Evolutionary conservation across 352 stramenopile genomes (phyloP), one percentile per base, ranked within the genome.

Genomic region (Globisporangium parvum): DNA sequence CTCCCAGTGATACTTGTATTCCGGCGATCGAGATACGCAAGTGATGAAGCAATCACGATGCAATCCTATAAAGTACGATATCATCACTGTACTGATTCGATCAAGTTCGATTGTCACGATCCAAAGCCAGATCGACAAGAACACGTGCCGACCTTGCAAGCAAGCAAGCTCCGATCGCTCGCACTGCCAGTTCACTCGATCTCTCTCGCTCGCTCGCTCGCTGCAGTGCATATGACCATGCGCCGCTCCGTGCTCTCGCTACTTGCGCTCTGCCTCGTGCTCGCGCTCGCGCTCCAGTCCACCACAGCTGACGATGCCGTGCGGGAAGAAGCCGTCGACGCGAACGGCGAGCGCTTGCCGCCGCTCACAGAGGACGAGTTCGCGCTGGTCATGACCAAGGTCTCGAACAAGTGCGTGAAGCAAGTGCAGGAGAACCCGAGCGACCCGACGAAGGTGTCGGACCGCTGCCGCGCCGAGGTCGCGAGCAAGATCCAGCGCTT

Each of bases 401-500:
- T 91, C 28, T 87, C 80, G 53, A 72, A 70, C 63, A 78, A 83
- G 52, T 93, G 83, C 63, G 69, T 77, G 39, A 75, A 81, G 63
- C 69, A 93, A 59, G 70, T 91, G 52, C 67, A 87, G 52, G 77
- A 71, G 35, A 91, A 91, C 66, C 73, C 80, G 28, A 67, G 57
- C 17, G 79, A 91, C 51, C 71, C 73, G 12, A 57, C 67, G 31
- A 60, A 87, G 53, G 66, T 93, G 51, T 88, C 83, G 39, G 74
- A 87, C 24, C 74, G 75, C 28, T 93, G 83, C 65, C 75, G 77
- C 40, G 50, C 33, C 15, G 75, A 88, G 52, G 60, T 91, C 33
- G 63, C 67, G 17, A 64, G 55, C 53, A 82, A 78, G 51, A 74
- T 93, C 47, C 66, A 87, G 53, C 79, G 79, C 56, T 80, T 88